Percentiles rank a stretch among this genome's conserved stretches.
Conservation (phyloP, 257 asterid species). For the Echites panduratus region DNA sequence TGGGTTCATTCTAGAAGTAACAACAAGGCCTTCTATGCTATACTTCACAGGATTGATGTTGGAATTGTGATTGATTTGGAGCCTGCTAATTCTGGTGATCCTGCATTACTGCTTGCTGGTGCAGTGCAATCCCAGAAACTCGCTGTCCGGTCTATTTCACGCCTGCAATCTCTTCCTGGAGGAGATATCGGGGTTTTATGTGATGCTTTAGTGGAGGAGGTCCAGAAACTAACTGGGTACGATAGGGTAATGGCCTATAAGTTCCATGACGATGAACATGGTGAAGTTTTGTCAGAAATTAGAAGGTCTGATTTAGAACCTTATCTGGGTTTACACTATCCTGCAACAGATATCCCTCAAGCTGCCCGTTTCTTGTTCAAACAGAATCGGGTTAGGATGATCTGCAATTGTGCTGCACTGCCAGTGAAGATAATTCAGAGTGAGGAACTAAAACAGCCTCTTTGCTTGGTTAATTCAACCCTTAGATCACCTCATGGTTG, state of each 20-base stretch:
- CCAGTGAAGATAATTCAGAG: constrained; percentile 49
- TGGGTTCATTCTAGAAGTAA: constrained; percentile 42
- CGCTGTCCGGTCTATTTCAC: constrained; percentile 45
- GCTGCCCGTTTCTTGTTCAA: constrained; percentile 58
- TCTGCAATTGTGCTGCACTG: constrained; percentile 38
- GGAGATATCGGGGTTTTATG: constrained; percentile 50
- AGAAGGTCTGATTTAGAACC: constrained; percentile 53
- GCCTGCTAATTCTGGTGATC: constrained; percentile 50
- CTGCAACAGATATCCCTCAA: constrained; percentile 65
- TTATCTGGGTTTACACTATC: constrained; percentile 62
- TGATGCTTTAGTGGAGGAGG: constrained; percentile 53
- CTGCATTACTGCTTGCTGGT: constrained; percentile 37
- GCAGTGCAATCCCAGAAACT: constrained; percentile 56
- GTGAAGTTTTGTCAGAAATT: constrained; percentile 60
- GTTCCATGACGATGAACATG: constrained; percentile 64
- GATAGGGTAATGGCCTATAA: constrained; percentile 68
- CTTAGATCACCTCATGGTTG: constrained; percentile 55
- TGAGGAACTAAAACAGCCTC: constrained; percentile 40
- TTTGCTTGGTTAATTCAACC: constrained; percentile 57
- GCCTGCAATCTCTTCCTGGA: constrained; percentile 48
- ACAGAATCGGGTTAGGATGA: constrained; percentile 52
- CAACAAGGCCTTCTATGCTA: constrained; percentile 49
- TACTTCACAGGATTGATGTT: constrained; percentile 61
- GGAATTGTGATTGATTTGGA: constrained; percentile 67
- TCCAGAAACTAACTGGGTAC: constrained; percentile 53